Evolutionary conservation across 257 asterid species (phyloP), one percentile per base, ranked within the genome.

Genomic region (Osmanthus fragrans): DNA sequence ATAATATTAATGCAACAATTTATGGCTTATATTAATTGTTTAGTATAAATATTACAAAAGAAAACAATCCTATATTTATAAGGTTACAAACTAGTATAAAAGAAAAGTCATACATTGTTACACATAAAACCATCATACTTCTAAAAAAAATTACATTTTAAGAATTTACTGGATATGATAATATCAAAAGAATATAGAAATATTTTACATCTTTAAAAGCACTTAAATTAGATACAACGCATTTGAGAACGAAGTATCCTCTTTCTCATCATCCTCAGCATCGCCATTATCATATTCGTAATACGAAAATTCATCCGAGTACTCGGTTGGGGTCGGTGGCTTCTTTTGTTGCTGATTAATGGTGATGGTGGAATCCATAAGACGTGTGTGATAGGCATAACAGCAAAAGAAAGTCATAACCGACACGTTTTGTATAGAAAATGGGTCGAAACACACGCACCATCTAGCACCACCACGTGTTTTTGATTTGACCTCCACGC

Each of bases 361-460:
- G 0, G 97, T 88, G 32, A 77, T 77, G 45, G 89, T 88, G 84
- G 97, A 94, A 39, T 96, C 99, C 85, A 79, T 79, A 47, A 96
- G 93, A 81, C 99, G 94, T 0, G 86, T 86, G 71, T 96, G 99
- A 82, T 96, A 96, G n/a, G 94, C 93, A 54, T 96, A 98, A 69
- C 97, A 94, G 77, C 99, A 96, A 74, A 92, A 96, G 96, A 96
- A 96, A 73, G 86, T 89, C 13, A 89, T 84, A 40, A 96, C 74
- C 0, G 95, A 82, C 65, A 82, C 92, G 23, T 87, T 88, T 32
- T 89, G 98, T 47, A 96, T 87, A 67, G 97, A 80, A 75, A 94
- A 92, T 3, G 97, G 97, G 75, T 94, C 98, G 23, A 96, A 96
- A 71, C 99, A 96, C 86, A 96, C 88, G 92, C 99, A 96, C 70